Conservation (phyloP, 2,329 filamentous ascomycete genomes). For the Sarocladiaceae sp. region DNA sequence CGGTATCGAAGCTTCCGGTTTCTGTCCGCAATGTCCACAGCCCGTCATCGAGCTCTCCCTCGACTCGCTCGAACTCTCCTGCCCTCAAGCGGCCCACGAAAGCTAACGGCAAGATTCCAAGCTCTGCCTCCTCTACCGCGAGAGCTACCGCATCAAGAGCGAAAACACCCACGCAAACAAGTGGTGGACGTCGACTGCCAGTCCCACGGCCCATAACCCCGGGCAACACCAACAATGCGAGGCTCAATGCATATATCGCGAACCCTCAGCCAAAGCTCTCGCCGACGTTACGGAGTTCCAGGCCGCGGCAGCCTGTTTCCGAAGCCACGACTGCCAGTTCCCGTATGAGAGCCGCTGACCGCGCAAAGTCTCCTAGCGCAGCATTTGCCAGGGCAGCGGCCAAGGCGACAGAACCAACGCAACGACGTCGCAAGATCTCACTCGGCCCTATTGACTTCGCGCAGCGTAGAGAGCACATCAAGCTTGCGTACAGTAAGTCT, state of each 20-base stretch:
- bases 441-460: conserved; percentile 81
- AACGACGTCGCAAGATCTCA: conserved; percentile 49
- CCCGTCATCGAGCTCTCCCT: conserved; percentile 44
- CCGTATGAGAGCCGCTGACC: conserved; percentile 60
- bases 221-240: conserved; percentile 43
- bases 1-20: conserved; percentile 41
- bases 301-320: conserved; percentile 75
- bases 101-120: conserved; percentile 34
- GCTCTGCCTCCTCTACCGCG: neutral
- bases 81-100: conserved; percentile 36
- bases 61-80: conserved; percentile 55
- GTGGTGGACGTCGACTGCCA: neutral
- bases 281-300: conserved; percentile 73
- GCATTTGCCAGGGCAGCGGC: conserved; percentile 14
- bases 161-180: conserved; percentile 20
- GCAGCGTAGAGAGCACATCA: conserved; percentile 74
- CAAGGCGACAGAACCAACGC: conserved; percentile 32
- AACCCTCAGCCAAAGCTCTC: conserved; percentile 68
- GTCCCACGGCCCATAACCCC: conserved; percentile 1
- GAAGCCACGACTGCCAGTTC: conserved; percentile 68
- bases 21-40: conserved; percentile 40
- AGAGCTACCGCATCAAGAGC: conserved; percentile 19
- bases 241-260: conserved; percentile 71
- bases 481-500: conserved; percentile 81
- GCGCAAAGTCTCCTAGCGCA: conserved; percentile 38